Base-by-base conservation (phyloP, 164 flowering plant species). In the Magnolia kwangsiensis region DNA sequence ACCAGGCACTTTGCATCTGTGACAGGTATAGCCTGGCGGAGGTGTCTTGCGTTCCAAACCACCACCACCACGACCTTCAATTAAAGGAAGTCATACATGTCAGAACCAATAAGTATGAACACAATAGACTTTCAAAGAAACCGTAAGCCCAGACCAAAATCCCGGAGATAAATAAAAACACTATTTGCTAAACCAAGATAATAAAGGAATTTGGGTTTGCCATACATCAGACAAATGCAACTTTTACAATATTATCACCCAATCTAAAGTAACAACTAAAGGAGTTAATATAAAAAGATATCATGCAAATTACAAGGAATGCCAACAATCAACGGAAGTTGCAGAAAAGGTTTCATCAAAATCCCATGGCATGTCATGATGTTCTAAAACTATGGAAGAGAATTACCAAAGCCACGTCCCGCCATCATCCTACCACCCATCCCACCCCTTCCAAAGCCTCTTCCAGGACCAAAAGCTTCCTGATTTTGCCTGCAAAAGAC, bases 1-100 rank as follows among this genome's bases (percentile, higher is more conserved):
- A 96, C 99, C 98, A 73, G 99, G 90, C 51, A 89, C 89, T 80
- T 96, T 94, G 83, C 99, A 96, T 81, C 99, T 89, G 77, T 91
- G 95, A 80, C 99, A 96, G 8, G 92, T 78, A 81, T 96, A 96
- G 69, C 98, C 98, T 70, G 71, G 91, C 31, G 98, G 98, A 81
- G 97, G 99, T 74, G 94, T 96, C 82, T 89, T 93, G 61, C 88
- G 82, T 82, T 90, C 94, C 80, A 89, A 51, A 19, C 92, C 92
- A 78, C 80, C 83, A 77, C 81, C 84, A 37, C 16, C 61, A 19
- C 87, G 81, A 77, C 87, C 89, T 84, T 76, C 74, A 76, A 74
- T 55, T 59, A 58, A 65, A 37, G 6, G 55, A 29, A 3, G 37
- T 1, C 59, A 27, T 29, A 71, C 16, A 20, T 16, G 0, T 50